A percentile compares a stretch with the other conserved stretches of the same genome.
phyloP scores from a whole-genome alignment of 2,329 filamentous ascomycete genomes.

The Byssothecium circinans region DNA sequence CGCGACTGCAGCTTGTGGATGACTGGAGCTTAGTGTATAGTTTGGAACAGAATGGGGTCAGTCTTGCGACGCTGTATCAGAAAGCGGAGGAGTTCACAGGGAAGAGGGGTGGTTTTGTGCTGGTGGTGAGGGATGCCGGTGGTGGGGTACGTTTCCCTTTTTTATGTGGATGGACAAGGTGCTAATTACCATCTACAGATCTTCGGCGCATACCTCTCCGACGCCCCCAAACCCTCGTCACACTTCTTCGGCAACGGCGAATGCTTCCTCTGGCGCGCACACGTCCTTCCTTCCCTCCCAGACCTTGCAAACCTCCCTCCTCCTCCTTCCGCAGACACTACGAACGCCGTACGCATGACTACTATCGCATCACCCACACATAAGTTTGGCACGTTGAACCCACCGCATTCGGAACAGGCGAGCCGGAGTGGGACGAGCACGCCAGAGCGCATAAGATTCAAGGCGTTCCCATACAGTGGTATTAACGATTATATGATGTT shows the following conservation, averaged over 20 bases:
- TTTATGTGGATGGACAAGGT: not conserved
- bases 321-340: constrained; percentile 68
- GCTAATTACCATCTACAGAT: constrained; percentile 45
- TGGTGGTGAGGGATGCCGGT: constrained; percentile 78
- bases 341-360: constrained; percentile 62
- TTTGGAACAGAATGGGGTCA: constrained; percentile 88
- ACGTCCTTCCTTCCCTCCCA: constrained; percentile 60
- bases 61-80: constrained; percentile 81
- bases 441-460: constrained; percentile 83
- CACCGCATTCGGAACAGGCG: constrained; percentile 31
- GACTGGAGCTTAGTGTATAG: constrained; percentile 87
- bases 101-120: constrained; percentile 79
- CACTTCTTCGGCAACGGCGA: constrained; percentile 96
- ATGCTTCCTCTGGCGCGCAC: constrained; percentile 87
- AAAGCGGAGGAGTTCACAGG: constrained; percentile 69
- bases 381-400: constrained; percentile 29
- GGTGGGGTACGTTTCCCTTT: constrained; percentile 64
- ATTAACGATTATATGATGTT: constrained; percentile 97
- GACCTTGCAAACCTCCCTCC: constrained; percentile 63
- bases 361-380: constrained; percentile 49
- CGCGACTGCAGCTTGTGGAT: constrained; percentile 82
- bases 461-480: constrained; percentile 94
- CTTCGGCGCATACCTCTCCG: constrained; percentile 93
- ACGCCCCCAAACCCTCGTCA: constrained; percentile 75
- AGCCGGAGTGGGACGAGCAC: constrained; percentile 55